Evolutionary conservation across 1,284 basidiomycete species (phyloP), one percentile per base, ranked within the genome.

Genomic region (Amylostereum areolatum): DNA sequence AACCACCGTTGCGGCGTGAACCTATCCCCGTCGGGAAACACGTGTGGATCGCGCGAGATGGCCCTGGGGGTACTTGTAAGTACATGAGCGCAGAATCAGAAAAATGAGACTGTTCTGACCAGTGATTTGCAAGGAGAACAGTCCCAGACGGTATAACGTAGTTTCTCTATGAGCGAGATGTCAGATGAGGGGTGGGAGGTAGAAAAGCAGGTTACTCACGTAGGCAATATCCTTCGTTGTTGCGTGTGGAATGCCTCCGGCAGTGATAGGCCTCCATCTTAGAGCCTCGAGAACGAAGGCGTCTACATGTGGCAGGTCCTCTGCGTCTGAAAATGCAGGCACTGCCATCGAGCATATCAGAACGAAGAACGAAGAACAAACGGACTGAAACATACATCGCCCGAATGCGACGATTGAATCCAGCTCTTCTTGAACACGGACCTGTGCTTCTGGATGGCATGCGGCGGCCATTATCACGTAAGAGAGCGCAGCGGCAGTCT

Each of bases 1-100:
- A 85, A 50, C 82, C 81, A 85, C 28, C 81, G 69, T 49, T 73
- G 68, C 1, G 81, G 81, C 33, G 77, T 64, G 59, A 85, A 85
- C 25, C 46, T 61, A 42, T 84, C 78, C 0, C 81, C 78, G 45
- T 84, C 73, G 0, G 77, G 75, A 59, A 80, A 85, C 25, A 73
- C 68, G 1, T 62, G 66, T 0, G 80, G 77, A 56, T 85, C 81
- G 37, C 73, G 73, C 2, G 70, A 71, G 30, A 85, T 74, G 0
- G 77, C 69, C 77, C 78, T 65, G 40, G 25, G 59, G 24, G 12
- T 35, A 46, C 31, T 29, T n/a, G 12, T 32, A 25, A 28, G 49
- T n/a, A 1, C 42, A 45, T n/a, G 18, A 27, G 30, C 28, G 34
- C 40, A 43, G 29, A 10, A 3, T 3, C 5, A n/a, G 18, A 1